Evolutionary conservation across 768 basidiomycete species (phyloP).

Genomic region (Leucosporidium scottii): DNA sequence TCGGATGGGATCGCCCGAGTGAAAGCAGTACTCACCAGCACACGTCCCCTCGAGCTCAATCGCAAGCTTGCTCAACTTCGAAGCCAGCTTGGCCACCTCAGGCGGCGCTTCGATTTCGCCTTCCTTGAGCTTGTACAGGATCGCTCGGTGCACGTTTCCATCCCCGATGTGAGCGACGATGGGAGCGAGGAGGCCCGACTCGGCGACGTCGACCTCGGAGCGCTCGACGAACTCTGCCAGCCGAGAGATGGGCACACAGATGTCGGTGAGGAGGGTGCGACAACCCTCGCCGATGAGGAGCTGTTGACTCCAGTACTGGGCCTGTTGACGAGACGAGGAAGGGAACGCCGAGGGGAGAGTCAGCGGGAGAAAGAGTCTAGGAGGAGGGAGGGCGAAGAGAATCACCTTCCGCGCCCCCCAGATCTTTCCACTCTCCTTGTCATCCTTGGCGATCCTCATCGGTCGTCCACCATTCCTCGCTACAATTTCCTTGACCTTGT

Average conservation of each 20-base stretch:
- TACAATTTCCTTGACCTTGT: slow-evolving; percentile 58
- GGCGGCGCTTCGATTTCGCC: background rate
- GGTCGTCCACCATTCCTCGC: slow-evolving; percentile 59
- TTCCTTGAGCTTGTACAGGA: slow-evolving; percentile 35
- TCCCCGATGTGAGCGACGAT: slow-evolving; percentile 59
- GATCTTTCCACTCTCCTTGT: slow-evolving; percentile 75
- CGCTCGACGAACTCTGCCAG: slow-evolving; percentile 49
- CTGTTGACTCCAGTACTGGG: slow-evolving; percentile 57
- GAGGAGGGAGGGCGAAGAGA: slow-evolving; percentile 6
- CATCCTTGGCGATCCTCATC: slow-evolving; percentile 69
- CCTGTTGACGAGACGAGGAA: slow-evolving; percentile 53
- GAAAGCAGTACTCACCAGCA: slow-evolving; percentile 39
- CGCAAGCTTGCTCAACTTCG: slow-evolving; percentile 44
- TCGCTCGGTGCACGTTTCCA: slow-evolving; percentile 46
- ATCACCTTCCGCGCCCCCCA: slow-evolving; percentile 49
- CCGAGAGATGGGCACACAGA: slow-evolving; percentile 45
- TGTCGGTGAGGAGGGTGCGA: slow-evolving; percentile 47
- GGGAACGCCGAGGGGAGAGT: no score
- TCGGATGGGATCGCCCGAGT: no score
- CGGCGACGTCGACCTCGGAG: slow-evolving; percentile 67
- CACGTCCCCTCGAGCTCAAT: slow-evolving; percentile 46
- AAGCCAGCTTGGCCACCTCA: slow-evolving; percentile 40
- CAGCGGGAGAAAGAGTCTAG: background rate
- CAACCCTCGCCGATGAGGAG: slow-evolving; percentile 77
- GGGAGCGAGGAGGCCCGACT: slow-evolving; percentile 58